Percentiles rank a stretch among this genome's conserved stretches.
phyloP scores from a whole-genome alignment of 2,329 filamentous ascomycete genomes.

The Fusarium oxysporum region DNA sequence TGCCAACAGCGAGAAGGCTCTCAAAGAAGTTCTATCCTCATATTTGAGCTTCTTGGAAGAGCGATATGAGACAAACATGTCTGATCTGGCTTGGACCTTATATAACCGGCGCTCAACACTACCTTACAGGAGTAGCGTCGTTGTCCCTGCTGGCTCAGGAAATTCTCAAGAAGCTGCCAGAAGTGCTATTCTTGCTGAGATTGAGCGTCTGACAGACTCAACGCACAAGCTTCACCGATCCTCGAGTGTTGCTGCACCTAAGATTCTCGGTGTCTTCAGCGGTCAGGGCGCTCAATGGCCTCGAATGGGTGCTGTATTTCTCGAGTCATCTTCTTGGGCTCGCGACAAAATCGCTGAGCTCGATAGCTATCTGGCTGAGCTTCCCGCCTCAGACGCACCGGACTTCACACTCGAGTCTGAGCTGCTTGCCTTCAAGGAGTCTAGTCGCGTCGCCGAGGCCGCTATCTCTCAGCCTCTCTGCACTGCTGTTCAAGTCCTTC shows the following conservation, averaged over 20 bases:
- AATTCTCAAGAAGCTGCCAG: not conserved
- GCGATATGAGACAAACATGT: not conserved
- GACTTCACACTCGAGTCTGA: not conserved
- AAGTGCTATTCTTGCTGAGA: not conserved
- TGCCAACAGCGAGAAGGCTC: not conserved
- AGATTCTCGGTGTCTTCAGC: not conserved
- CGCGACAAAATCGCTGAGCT: not conserved
- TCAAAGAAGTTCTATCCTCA: not conserved
- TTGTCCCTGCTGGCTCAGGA: not conserved
- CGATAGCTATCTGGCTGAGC: not conserved
- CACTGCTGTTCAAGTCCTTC: not conserved
- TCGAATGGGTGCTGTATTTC: not conserved
- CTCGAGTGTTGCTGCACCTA: not conserved
- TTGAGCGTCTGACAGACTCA: not conserved
- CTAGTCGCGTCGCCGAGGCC: not conserved
- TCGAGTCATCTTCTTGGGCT: not conserved
- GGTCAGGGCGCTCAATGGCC: conserved; percentile 19
- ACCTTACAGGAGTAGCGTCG: not conserved
- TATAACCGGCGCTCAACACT: not conserved
- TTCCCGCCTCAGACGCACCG: not conserved
- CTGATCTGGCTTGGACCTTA: not conserved
- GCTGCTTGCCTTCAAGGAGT: not conserved
- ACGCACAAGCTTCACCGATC: not conserved
- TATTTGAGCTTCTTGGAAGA: not conserved
- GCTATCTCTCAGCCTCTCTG: conserved; percentile 6